These are phyloP conservation scores for Durusdinium trenchii DNA, from an alignment of 73 alveolate species.

Conservation along the genomic window DNA sequence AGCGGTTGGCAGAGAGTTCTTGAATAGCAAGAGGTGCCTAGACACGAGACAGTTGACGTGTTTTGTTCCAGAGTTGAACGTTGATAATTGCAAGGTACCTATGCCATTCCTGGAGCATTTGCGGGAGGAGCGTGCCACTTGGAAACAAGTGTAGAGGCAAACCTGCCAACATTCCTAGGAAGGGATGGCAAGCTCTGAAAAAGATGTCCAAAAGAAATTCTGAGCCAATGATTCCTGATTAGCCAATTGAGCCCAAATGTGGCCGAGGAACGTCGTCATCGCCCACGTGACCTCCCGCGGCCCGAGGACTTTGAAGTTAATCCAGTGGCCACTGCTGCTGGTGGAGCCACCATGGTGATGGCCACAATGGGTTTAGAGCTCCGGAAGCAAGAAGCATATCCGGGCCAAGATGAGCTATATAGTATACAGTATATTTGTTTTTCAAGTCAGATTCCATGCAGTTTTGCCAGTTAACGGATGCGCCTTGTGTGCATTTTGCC, in stretches of 20 bases:
- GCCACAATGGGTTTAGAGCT: constrained; percentile 29
- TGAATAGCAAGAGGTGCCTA: background rate
- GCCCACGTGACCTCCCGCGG: background rate
- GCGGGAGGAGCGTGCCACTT: constrained; percentile 75
- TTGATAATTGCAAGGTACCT: background rate
- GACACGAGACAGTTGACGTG: background rate
- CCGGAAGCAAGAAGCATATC: no score
- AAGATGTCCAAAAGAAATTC: no score
- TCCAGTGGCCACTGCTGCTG: background rate
- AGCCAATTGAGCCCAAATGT: background rate
- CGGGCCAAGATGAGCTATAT: no score
- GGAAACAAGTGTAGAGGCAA: background rate
- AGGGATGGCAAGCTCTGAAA: background rate
- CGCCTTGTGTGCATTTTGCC: no score
- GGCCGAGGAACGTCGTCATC: constrained; percentile 1
- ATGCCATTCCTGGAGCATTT: constrained; percentile 70
- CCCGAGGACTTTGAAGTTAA: constrained; percentile 43
- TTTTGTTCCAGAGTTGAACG: background rate
- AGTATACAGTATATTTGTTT: no score
- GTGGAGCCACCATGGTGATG: constrained; percentile 48
- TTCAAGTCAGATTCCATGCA: no score
- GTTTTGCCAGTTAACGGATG: no score
- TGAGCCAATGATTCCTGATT: background rate
- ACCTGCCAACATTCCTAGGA: background rate
- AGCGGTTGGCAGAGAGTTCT: background rate